Base-by-base conservation (phyloP, 306 rosid species). In the Vachellia collinsii region DNA sequence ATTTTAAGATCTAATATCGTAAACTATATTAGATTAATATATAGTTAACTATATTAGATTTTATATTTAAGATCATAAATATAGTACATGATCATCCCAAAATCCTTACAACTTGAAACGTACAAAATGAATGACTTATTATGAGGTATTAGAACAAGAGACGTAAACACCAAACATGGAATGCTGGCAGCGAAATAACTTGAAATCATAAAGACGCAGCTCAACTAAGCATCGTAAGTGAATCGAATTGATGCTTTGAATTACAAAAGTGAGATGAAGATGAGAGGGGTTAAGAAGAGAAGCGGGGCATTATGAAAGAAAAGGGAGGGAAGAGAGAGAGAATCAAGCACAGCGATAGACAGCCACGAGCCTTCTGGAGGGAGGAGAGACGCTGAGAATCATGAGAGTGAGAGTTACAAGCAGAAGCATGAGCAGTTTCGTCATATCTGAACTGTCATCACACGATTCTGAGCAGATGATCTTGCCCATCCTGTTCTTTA, bases 311-410 rank as follows among this genome's bases (percentile, higher is more conserved):
- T 16, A 54, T 20, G 0, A 56, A 22, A 20, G 63, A 3, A 56
- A 56, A n/a, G 12, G 43, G 11, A 37, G 41, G 12, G 0, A 61
- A 17, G 23, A 46, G 7, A 34, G 53, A 4, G 20, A 77, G 38
- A 80, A 69, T 51, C 72, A 19, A 69, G 69, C 65, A 14, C 25
- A 22, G 48, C 85, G 89, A 82, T 41, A 22, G 41, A 83, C 59
- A 70, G 84, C 58, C 10, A 90, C 63, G 16, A 86, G 83, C 80
- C 95, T 20, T 72, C 83, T 85, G 16, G 39, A 38, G n/a, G 76
- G 7, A 37, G 71, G 71, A 11, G 80, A 34, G 56, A 56, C 11
- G 37, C 85, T 83, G 64, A 77, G 8, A 51, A 80, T 0, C 83
- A 86, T 61, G 11, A 86, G 61, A 11, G 78, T 1, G 19, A 86